A percentile compares a stretch with the other conserved stretches of the same genome.
These are phyloP conservation scores for Paulinella micropora DNA, from an alignment of 78 protist species.

Conservation along the genomic window DNA sequence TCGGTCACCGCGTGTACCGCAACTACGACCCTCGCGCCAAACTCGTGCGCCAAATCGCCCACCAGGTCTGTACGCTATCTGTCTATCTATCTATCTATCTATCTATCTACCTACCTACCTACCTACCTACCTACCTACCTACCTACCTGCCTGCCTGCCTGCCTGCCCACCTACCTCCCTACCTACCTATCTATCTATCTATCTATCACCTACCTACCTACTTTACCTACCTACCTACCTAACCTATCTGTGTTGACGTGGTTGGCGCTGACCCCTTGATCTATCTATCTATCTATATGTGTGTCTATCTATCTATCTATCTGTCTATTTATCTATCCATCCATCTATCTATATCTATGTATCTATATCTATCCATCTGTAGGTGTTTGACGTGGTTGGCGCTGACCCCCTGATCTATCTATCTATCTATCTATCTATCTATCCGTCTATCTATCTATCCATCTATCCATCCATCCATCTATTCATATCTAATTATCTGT, in stretches of 20 bases:
- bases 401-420: neutral
- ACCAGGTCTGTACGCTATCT: neutral
- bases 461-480: neutral
- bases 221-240: no score
- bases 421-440: neutral
- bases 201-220: no score
- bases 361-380: neutral
- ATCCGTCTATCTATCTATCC: neutral
- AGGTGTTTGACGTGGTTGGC: no score
- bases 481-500: neutral
- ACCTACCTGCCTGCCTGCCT: neutral
- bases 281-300: no score
- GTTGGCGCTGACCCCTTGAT: no score
- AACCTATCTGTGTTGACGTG: no score
- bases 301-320: neutral
- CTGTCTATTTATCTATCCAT: neutral
- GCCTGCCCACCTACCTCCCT: neutral
- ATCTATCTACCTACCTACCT: neutral
- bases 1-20: constrained; percentile 30
- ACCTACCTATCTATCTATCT: neutral
- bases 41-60: constrained; percentile 3
- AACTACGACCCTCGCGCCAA: constrained; percentile 19
- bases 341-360: neutral
- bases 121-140: neutral
- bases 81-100: neutral